Base-by-base conservation (phyloP, 1,284 basidiomycete species). In the Apiotrichum montevideense region DNA sequence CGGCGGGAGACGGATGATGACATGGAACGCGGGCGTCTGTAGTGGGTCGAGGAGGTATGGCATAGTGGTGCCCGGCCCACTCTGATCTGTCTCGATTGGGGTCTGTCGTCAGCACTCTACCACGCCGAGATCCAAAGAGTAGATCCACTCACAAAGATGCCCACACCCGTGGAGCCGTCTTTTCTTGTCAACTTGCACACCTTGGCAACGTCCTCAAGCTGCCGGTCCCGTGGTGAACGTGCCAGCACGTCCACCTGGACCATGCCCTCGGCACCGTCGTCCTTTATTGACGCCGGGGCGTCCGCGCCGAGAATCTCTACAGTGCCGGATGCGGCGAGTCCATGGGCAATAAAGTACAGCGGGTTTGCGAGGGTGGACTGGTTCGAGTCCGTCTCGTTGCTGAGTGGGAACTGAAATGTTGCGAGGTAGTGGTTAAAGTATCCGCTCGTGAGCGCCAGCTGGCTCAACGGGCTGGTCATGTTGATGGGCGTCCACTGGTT, bases 181-280 rank as follows among this genome's bases (percentile, higher is more conserved):
- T 54, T 53, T 32, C 67, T 55, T 0, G 34, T 39, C 65, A 77
- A 62, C 48, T 67, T 56, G 55, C 76, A 76, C 4, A 76, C 70
- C 21, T 63, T 47, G 46, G 71, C 66, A 40, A 71, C 62, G 2
- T 54, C 46, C 15, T 58, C 49, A 15, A 73, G 45, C 8, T 64
- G 56, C 34, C 68, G 66, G 10, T 33, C 34, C 13, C 66, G 64
- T 7, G 64, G 51, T 41, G 71, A 70, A 32, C 64, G 54, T 35
- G 70, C 64, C 4, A 76, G 56, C 13, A 77, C 71, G 58, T 77
- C 76, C 1, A 77, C 64, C 6, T 62, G 43, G 35, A 77, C 63
- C 7, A 58, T 47, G 2, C 66, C 69, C 46, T 74, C 69, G 32
- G 56, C 46, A 4, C 70, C 72, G 15, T 66, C 66, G 3, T 54